phyloP scores from a whole-genome alignment of 331 rosid genomes.

The Ulmus americana region DNA sequence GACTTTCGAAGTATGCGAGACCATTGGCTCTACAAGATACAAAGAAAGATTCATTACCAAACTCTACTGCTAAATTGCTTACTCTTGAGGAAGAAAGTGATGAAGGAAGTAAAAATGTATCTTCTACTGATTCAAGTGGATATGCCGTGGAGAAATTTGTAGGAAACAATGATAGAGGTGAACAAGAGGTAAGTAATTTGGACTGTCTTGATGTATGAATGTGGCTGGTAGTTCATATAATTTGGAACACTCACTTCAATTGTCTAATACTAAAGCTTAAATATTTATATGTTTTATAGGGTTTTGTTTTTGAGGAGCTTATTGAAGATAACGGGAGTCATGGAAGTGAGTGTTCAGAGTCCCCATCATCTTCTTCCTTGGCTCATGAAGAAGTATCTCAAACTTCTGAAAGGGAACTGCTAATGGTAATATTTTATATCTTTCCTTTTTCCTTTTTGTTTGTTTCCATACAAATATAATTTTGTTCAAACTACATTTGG shows the following conservation, averaged over 20 bases:
- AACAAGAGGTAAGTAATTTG: constrained; percentile 52
- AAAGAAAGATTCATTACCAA: constrained; percentile 29
- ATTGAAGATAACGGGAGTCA: constrained; percentile 34
- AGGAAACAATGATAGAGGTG: constrained; percentile 34
- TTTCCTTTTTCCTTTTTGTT: constrained; percentile 9
- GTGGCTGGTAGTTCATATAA: constrained; percentile 9
- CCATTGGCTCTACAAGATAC: constrained; percentile 30
- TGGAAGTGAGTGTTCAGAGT: constrained; percentile 46
- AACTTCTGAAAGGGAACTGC: constrained; percentile 54
- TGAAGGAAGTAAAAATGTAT: constrained; percentile 39
- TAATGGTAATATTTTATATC: constrained; percentile 49
- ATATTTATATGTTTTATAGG: constrained; percentile 28
- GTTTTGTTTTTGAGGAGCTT: constrained; percentile 30
- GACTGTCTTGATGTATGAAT: constrained; percentile 3
- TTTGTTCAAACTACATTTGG: not conserved
- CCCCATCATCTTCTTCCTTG: constrained; percentile 41
- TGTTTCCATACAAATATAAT: not conserved
- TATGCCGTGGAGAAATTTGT: constrained; percentile 30
- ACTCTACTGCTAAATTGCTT: constrained; percentile 40
- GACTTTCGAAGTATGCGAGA: constrained; percentile 37
- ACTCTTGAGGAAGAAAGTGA: constrained; percentile 58
- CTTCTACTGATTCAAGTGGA: constrained; percentile 43
- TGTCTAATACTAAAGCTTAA: not conserved
- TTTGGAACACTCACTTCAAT: no score
- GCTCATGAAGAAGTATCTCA: constrained; percentile 48